Evolutionary conservation across 148 eudicot genomes (phyloP), one percentile per base, ranked within the genome.

Genomic region (Rhododendron kiyosumense): DNA sequence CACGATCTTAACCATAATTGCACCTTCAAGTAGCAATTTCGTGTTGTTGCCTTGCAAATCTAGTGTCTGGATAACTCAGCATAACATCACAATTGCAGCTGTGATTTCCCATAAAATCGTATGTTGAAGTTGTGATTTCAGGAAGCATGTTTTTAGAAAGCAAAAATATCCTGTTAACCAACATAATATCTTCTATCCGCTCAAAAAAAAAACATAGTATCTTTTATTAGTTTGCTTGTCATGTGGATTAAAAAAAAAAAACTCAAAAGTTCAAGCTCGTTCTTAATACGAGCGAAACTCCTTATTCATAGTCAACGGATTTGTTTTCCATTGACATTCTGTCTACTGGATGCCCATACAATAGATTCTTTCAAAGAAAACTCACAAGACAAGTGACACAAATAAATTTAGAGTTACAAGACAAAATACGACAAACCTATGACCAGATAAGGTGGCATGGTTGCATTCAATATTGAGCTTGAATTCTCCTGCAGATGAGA

Each of bases 381-480:
- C 65, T 36, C 2, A 30, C 12, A 49, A 38, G 75, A 34, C 34
- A 26, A 46, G 30, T 15, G 61, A 20, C 30, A 28, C 59, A 61
- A 80, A 80, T 51, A 61, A 85, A 17, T 41, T 43, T 36, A 85
- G 30, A n/a, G 34, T 82, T 81, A 38, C 1, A 67, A 24, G 17
- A 80, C 20, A 79, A 75, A 79, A 86, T 46, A 82, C 79, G 36
- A 85, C 91, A 84, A 73, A 96, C 99, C 99, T 97, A 90, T 97
- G 99, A 89, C 99, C 99, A 71, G 98, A 90, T 41, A 97, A 89
- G 18, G 99, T 94, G 43, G 99, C 99, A 88, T 95, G 99, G 91
- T 97, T 97, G 96, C 99, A 97, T 85, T 97, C 99, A 54, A 97
- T 94, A 86, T 97, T 97, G 81, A 97, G 91, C 86, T 97, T 95